These are phyloP conservation scores for Elsinoe perseae DNA, from an alignment of 2,329 filamentous ascomycete genomes.

Conservation along the genomic window DNA sequence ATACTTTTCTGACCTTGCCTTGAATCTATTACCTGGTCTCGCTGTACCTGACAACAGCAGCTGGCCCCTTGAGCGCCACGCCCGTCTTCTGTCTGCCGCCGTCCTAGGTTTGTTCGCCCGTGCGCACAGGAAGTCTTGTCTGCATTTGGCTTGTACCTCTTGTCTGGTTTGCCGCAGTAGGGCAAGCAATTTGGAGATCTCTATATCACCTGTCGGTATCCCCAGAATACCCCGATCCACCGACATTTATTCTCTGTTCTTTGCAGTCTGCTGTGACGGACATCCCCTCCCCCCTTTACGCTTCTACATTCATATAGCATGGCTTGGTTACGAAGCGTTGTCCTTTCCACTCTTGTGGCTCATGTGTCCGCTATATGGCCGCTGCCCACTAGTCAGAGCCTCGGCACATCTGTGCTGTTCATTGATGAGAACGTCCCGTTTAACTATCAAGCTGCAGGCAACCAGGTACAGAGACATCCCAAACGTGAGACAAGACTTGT, in stretches of 20 bases:
- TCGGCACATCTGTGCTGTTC: conserved; percentile 35
- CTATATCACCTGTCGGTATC: conserved; percentile 5
- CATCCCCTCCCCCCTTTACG: background rate
- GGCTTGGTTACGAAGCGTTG: background rate
- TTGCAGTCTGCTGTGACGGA: background rate
- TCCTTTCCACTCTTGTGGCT: conserved; percentile 14
- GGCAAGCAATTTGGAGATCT: background rate
- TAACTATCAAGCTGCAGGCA: conserved; percentile 29
- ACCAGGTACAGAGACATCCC: conserved; percentile 22
- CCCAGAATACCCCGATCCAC: background rate
- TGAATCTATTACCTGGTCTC: background rate
- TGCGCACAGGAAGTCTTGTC: conserved; percentile 11
- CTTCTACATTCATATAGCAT: background rate
- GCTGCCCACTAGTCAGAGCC: conserved; percentile 31
- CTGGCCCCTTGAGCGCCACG: background rate
- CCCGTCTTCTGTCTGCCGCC: background rate
- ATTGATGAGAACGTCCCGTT: conserved; percentile 33
- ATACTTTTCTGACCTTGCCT: background rate
- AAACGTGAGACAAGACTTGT: conserved; percentile 12
- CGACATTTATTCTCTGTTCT: background rate
- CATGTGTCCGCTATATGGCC: conserved; percentile 38
- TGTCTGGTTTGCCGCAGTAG: background rate
- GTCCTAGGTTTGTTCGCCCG: background rate
- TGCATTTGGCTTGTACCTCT: conserved; percentile 5
- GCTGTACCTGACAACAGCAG: background rate